Percentiles rank a stretch among this genome's conserved stretches.
Evolutionary conservation across 169 alveolate species (phyloP).

Genomic region (Plasmodium chabaudi): DNA sequence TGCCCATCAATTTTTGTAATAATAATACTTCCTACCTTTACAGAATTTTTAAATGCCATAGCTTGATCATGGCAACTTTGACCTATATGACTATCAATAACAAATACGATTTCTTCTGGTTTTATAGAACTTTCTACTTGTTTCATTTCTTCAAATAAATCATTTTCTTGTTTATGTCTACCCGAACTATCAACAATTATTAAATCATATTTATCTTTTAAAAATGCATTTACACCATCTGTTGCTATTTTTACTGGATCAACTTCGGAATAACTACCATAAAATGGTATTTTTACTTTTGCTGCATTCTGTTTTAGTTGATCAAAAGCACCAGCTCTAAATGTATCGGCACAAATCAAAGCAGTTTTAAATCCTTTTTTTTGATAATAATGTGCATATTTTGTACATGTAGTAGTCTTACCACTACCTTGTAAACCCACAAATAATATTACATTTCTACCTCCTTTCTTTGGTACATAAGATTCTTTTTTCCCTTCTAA

Average conservation of each 20-base stretch:
- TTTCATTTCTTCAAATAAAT: constrained; percentile 99
- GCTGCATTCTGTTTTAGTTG: constrained; percentile 99
- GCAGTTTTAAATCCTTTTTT: constrained; percentile 97
- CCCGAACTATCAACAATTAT: constrained; percentile 99
- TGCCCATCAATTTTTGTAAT: constrained; percentile 99
- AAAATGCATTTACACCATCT: constrained; percentile 98
- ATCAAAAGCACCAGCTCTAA: constrained; percentile 99
- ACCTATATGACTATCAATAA: constrained; percentile 99
- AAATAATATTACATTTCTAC: constrained; percentile 96
- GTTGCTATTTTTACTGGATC: constrained; percentile 99
- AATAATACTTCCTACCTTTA: constrained; percentile 98
- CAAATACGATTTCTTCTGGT: constrained; percentile 98
- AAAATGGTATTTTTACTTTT: constrained; percentile 97
- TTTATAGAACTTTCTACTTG: constrained; percentile 95
- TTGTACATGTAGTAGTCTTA: constrained; percentile 99
- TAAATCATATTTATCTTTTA: constrained; percentile 95
- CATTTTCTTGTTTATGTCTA: constrained; percentile 98
- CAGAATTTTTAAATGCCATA: constrained; percentile 96
- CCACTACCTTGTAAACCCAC: constrained; percentile 99
- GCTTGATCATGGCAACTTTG: constrained; percentile 99
- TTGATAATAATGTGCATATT: constrained; percentile 97
- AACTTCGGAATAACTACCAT: constrained; percentile 98
- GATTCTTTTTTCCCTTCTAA: constrained; percentile 94
- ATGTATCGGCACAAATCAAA: constrained; percentile 99
- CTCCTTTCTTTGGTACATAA: constrained; percentile 94